Evolutionary conservation across 176 grass and related monocot species (phyloP), one percentile per base, ranked within the genome.

Genomic region (Pharus latifolius): DNA sequence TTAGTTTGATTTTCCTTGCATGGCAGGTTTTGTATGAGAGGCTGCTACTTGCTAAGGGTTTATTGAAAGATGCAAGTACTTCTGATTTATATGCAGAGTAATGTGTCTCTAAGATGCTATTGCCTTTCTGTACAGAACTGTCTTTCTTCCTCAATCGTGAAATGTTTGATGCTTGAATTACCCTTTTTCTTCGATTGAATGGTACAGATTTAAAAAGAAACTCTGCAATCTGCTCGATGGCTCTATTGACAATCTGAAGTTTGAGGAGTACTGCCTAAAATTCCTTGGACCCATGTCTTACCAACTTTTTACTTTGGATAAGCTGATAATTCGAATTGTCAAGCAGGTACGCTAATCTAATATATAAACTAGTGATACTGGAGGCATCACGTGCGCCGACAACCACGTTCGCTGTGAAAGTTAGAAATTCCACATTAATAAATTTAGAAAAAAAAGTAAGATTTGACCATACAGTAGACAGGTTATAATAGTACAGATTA

Each of bases 241-340:
- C 0, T 67, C 23, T 73, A 66, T 25, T 55, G 53, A 67, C 61
- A 82, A 37, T 68, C 33, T 18, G 35, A 60, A 18, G 1, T 87
- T 82, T 67, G 84, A 87, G 37, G 29, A 82, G 16, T 63, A 67
- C 67, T 78, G 84, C 45, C 37, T 82, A 19, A 44, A 49, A 54
- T 46, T 32, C 17, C 65, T 87, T 54, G 84, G 84, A 27, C 73
- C 78, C 16, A 45, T 15, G 26, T 82, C 84, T 1, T 87, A 82
- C 50, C 12, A 60, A 19, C 84, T 87, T 19, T 82, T 87, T 64
- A 82, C 84, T 54, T 52, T 87, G 12, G 62, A 87, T 44, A 81
- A 61, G 30, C 67, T 87, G 10, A 48, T 87, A 37, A 2, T 22
- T 24, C 51, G 28, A 48, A 3, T 62, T 73, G 38, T 87, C 46